A percentile compares a stretch with the other conserved stretches of the same genome.
Evolutionary conservation across 371 early-diverging fungal species (phyloP).

Genomic region (Sporodiniella umbellata): DNA sequence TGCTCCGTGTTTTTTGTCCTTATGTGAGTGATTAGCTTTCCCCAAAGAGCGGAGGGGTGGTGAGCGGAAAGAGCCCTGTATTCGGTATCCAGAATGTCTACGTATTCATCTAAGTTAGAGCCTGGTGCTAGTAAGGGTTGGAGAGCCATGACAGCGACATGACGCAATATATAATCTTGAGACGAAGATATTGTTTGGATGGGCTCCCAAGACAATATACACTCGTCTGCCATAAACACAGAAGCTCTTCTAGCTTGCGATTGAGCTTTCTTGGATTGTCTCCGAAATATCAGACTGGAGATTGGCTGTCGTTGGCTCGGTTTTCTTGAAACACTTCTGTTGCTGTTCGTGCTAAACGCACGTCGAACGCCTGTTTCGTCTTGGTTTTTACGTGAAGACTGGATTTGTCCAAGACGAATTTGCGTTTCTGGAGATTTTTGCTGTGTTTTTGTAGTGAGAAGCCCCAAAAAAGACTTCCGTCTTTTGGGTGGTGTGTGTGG

Average conservation of each 20-base stretch:
- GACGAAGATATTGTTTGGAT: constrained; percentile 5
- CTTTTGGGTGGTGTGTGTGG: constrained; percentile 3
- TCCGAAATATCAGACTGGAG: not conserved
- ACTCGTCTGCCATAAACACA: constrained; percentile 5
- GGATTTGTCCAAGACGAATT: constrained; percentile 10
- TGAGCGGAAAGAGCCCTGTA: not conserved
- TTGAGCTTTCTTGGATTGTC: not conserved
- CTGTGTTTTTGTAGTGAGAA: not conserved
- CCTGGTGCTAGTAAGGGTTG: constrained; percentile 55
- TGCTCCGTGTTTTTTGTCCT: constrained; percentile 27
- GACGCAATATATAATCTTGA: constrained; percentile 67
- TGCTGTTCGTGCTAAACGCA: constrained; percentile 11
- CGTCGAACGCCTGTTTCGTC: constrained; percentile 13
- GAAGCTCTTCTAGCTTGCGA: constrained; percentile 10
- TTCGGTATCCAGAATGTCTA: constrained; percentile 48
- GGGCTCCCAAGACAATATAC: not conserved
- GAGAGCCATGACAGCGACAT: constrained; percentile 69
- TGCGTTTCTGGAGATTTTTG: not conserved
- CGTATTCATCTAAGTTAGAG: constrained; percentile 57
- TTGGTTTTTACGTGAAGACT: not conserved
- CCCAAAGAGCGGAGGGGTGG: constrained; percentile 46
- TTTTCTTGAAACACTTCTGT: not conserved
- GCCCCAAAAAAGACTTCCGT: constrained; percentile 5
- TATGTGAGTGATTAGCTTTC: constrained; percentile 54
- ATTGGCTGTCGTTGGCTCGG: not conserved